Conservation (phyloP, 2,329 filamentous ascomycete genomes). For the Aureobasidium uvarum region DNA sequence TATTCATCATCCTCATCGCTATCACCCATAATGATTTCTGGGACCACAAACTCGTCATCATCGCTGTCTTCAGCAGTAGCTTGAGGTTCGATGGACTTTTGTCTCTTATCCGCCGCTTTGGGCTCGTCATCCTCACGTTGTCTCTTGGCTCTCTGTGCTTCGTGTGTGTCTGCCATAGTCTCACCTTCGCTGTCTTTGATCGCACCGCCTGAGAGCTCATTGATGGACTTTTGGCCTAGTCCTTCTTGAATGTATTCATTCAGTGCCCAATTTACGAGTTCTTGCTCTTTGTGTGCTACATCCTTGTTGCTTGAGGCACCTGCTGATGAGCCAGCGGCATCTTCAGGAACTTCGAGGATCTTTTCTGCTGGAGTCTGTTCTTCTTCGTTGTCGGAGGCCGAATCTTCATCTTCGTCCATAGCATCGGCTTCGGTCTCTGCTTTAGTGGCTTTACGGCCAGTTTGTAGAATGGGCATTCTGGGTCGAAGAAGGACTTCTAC, state of each 20-base stretch:
- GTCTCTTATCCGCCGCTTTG: constrained; percentile 13
- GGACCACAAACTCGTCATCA: constrained; percentile 41
- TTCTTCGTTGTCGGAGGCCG: neutral
- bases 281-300: neutral
- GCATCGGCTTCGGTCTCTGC: constrained; percentile 31
- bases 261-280: constrained; percentile 16
- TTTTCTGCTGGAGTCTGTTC: neutral
- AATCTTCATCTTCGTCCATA: constrained; percentile 25
- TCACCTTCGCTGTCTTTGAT: neutral
- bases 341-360: neutral
- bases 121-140: constrained; percentile 1
- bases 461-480: constrained; percentile 46
- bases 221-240: neutral
- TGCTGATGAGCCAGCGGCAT: neutral
- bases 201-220: neutral
- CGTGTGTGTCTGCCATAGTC: neutral
- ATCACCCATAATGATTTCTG: constrained; percentile 38
- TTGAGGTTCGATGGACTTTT: constrained; percentile 8
- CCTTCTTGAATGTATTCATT: constrained; percentile 9
- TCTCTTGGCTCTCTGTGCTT: neutral
- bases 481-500: constrained; percentile 68
- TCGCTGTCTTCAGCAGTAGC: constrained; percentile 32
- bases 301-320: neutral
- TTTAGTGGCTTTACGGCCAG: constrained; percentile 26
- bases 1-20: constrained; percentile 35